Percentiles rank a stretch among this genome's conserved stretches.
Conservation (phyloP, 177 flowering plant genomes). For the Vitis hybrid region DNA sequence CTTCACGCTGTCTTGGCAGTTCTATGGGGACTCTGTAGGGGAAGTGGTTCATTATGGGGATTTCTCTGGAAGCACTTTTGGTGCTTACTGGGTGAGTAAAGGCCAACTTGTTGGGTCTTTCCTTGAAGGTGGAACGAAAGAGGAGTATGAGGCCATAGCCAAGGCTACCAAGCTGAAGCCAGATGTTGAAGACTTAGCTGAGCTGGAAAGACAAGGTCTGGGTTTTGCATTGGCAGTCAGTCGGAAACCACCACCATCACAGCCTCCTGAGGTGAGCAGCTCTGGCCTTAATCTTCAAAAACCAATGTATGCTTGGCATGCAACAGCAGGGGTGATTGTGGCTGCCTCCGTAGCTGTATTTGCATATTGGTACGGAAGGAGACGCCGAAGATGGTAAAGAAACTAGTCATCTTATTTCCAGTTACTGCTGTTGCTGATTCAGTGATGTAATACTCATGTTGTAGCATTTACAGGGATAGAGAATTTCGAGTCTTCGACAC, state of each 20-base stretch:
- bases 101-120: conserved; percentile 91
- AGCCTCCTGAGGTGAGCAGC: conserved; percentile 13
- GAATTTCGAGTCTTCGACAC: background rate
- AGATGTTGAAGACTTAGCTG: conserved; percentile 47
- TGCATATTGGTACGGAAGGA: conserved; percentile 91
- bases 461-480: conserved; percentile 14
- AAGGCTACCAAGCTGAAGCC: conserved; percentile 64
- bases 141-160: conserved; percentile 88
- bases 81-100: conserved; percentile 83
- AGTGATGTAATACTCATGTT: conserved; percentile 19
- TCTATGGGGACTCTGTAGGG: conserved; percentile 84
- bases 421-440: conserved; percentile 1
- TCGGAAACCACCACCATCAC: conserved; percentile 25
- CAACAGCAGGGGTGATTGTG: conserved; percentile 73
- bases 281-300: conserved; percentile 37
- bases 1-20: conserved; percentile 96
- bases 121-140: conserved; percentile 92
- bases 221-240: conserved; percentile 52
- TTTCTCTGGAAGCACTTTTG: conserved; percentile 64
- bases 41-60: conserved; percentile 84
- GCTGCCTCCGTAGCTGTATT: conserved; percentile 84
- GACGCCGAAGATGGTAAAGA: conserved; percentile 77
- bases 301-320: conserved; percentile 71
- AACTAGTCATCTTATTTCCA: background rate
- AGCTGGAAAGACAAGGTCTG: conserved; percentile 70